A percentile compares a stretch with the other conserved stretches of the same genome.
Evolutionary conservation across 1,284 basidiomycete species (phyloP).

Genomic region (Agaricales sp.): DNA sequence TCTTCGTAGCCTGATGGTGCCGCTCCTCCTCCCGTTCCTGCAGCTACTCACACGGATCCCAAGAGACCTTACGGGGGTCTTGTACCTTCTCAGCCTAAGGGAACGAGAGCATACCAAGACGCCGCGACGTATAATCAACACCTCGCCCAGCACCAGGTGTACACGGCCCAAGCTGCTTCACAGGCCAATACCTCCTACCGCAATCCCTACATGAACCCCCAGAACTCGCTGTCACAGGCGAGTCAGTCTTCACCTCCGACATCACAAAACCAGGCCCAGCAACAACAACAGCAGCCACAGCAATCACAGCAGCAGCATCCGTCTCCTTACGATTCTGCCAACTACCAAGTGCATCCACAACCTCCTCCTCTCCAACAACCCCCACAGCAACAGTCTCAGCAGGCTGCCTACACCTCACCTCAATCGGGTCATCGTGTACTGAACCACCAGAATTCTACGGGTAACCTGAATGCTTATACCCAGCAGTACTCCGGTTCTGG

Average conservation of each 20-base stretch:
- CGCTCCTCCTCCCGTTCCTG: conserved; percentile 21
- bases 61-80: conserved; percentile 95
- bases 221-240: conserved; percentile 14
- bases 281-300: neutral
- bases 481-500: conserved; percentile 32
- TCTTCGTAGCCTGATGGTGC: conserved; percentile 39
- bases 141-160: conserved; percentile 87
- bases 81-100: conserved; percentile 70
- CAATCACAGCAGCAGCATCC: neutral
- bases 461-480: conserved; percentile 30
- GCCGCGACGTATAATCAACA: conserved; percentile 94
- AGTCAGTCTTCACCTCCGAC: neutral
- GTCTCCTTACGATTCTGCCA: neutral
- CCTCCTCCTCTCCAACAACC: too few relatives aligned
- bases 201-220: conserved; percentile 60
- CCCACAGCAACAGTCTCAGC: conserved; percentile 24
- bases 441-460: conserved; percentile 39
- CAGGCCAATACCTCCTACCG: conserved; percentile 61
- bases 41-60: conserved; percentile 40
- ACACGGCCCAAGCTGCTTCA: conserved; percentile 70
- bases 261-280: neutral
- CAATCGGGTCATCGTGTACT: conserved; percentile 25
- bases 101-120: conserved; percentile 81
- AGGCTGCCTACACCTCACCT: conserved; percentile 16
- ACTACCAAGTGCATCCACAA: neutral